phyloP scores from a whole-genome alignment of 1,284 basidiomycete species.

The Malassezia furfur region DNA sequence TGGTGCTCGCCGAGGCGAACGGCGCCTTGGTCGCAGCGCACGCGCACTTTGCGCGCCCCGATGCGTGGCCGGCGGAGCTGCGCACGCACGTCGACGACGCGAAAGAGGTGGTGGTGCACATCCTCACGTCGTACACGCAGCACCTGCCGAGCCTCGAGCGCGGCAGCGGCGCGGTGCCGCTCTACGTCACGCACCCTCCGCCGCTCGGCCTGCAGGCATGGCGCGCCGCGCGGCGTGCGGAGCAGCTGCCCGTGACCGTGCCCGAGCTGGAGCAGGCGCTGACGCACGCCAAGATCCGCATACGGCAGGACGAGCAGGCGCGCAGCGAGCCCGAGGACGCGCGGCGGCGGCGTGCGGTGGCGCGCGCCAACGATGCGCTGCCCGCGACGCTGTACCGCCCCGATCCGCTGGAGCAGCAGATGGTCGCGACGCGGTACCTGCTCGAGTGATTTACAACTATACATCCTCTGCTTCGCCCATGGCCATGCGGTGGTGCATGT shows the following conservation, averaged over 20 bases:
- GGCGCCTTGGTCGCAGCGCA: background rate
- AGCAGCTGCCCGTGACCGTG: background rate
- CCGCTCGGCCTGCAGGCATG: conserved; percentile 10
- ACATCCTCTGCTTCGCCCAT: background rate
- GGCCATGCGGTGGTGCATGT: conserved; percentile 10
- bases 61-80: conserved; percentile 13
- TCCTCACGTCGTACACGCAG: conserved; percentile 4
- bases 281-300: conserved; percentile 10
- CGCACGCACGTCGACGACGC: conserved; percentile 22
- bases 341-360: background rate
- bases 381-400: conserved; percentile 4
- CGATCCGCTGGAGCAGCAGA: background rate
- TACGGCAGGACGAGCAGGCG: conserved; percentile 4
- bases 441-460: background rate
- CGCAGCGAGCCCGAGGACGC: background rate
- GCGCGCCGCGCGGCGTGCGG: background rate
- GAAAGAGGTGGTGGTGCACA: conserved; percentile 15
- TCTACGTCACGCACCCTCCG: conserved; percentile 12
- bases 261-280: background rate
- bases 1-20: conserved; percentile 19
- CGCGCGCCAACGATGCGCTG: conserved; percentile 4
- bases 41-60: background rate
- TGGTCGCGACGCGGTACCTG: conserved; percentile 10
- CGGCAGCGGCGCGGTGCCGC: background rate
- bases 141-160: background rate